phyloP scores from a whole-genome alignment of 371 early-diverging fungal genomes.

The Zopfochytrium polystomum region DNA sequence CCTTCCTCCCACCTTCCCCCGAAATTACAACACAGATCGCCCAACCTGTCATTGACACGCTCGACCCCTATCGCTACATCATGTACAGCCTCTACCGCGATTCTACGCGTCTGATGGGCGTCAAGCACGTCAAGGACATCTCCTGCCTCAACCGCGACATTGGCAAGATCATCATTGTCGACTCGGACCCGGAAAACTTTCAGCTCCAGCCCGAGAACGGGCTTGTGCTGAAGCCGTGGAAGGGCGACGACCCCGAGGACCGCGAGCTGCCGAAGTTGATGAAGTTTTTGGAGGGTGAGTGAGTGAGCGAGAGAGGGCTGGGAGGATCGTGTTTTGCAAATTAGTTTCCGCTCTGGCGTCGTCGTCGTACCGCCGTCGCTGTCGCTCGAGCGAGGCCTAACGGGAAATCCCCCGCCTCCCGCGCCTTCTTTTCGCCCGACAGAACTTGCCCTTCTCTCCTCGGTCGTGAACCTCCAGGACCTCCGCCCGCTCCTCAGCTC shows the following conservation, averaged over 20 bases:
- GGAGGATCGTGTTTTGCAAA: too few species aligned
- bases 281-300: constrained; percentile 78
- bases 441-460: constrained; percentile 40
- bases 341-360: not conserved
- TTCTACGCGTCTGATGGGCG: constrained; percentile 75
- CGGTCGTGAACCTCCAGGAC: constrained; percentile 35
- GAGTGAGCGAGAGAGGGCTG: not conserved
- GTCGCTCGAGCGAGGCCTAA: too few species aligned
- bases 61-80: constrained; percentile 82
- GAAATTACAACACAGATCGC: constrained; percentile 57
- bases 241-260: constrained; percentile 74
- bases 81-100: constrained; percentile 88
- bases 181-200: constrained; percentile 77
- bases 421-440: too few species aligned
- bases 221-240: constrained; percentile 78
- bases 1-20: not conserved
- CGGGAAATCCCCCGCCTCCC: too few species aligned
- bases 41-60: constrained; percentile 74
- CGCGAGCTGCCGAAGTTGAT: constrained; percentile 75
- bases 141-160: constrained; percentile 89
- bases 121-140: constrained; percentile 89
- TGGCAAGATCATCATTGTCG: constrained; percentile 87
- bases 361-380: too few species aligned
- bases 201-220: constrained; percentile 90
- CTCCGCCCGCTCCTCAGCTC: constrained; percentile 38